Evolutionary conservation across 148 eudicot genomes (phyloP), one percentile per base, ranked within the genome.

Genomic region (Dysphania ambrosioides): DNA sequence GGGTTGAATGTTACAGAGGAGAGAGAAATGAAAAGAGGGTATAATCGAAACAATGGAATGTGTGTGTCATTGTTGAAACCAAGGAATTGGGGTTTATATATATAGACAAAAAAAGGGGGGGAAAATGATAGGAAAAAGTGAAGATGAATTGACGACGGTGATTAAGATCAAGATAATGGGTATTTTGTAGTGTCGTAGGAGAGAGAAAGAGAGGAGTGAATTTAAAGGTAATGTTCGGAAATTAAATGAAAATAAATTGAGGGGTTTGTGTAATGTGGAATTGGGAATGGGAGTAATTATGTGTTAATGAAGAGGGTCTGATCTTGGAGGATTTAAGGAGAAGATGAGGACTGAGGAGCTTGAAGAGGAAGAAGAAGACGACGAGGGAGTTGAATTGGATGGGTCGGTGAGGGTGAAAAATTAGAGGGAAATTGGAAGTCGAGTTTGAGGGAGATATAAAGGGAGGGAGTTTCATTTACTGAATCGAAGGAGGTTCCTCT

Each of bases 321-420:
- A n/a, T n/a, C n/a, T n/a, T n/a, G n/a, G n/a, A n/a, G n/a, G n/a
- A n/a, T n/a, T n/a, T n/a, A n/a, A n/a, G n/a, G n/a, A n/a, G n/a
- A n/a, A 15, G 18, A 15, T 47, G 13, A 6, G 16, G 53, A 16
- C 16, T 47, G 16, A 8, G 30, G 49, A 34, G 53, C 15, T 36
- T 19, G 36, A 56, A 32, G 42, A 41, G 2, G 27, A 42, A 2
- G 56, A 47, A 1, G 47, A 56, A 36, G 64, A 71, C 11, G 64
- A 71, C 0, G 49, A 70, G 1, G 59, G 6, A 19, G 26, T 29
- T 27, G 18, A 44, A 69, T n/a, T 11, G 8, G 3, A 29, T 24
- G 78, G 78, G 78, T 75, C 78, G 78, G 78, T 75, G 78, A 62
- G 66, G 53, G 5, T 62, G n/a, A 30, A 31, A 70, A 49, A 31